Evolutionary conservation across 2,329 filamentous ascomycete genomes (phyloP).

Genomic region (Apiospora saccharicola): DNA sequence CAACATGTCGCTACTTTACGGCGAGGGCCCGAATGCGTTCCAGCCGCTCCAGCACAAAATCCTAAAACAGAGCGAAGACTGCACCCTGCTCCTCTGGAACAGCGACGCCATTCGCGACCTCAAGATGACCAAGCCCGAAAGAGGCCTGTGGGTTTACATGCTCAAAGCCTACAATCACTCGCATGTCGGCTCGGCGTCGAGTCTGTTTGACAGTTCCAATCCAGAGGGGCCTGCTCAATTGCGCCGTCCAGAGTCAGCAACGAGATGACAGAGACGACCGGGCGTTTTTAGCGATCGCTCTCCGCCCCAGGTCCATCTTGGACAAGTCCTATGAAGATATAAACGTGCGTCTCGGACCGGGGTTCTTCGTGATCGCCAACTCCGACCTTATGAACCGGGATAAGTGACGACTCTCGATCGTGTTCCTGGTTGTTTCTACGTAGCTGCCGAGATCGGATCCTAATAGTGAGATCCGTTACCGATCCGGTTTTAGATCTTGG

Average conservation of each 20-base stretch:
- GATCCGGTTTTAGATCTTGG: background rate
- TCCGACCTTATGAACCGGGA: background rate
- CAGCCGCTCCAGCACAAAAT: slow-evolving; percentile 38
- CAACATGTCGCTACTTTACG: slow-evolving; percentile 43
- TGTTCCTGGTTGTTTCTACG: background rate
- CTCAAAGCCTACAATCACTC: background rate
- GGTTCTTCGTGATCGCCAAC: background rate
- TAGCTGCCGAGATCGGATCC: background rate
- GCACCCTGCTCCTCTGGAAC: background rate
- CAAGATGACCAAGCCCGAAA: background rate
- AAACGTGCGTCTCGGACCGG: background rate
- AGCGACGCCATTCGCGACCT: background rate
- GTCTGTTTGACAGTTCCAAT: background rate
- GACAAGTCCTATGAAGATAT: background rate
- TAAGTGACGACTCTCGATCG: background rate
- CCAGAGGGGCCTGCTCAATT: background rate
- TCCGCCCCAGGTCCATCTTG: background rate
- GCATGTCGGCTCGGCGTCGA: background rate
- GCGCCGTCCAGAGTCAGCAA: background rate
- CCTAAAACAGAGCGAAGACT: background rate
- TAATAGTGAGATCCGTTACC: background rate
- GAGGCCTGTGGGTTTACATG: background rate
- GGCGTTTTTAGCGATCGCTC: background rate
- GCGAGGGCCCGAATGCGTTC: slow-evolving; percentile 41
- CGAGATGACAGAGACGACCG: background rate